A percentile compares a stretch with the other conserved stretches of the same genome.
Conservation (phyloP, 2,329 filamentous ascomycete species). For the Exserohilum rostratum region DNA sequence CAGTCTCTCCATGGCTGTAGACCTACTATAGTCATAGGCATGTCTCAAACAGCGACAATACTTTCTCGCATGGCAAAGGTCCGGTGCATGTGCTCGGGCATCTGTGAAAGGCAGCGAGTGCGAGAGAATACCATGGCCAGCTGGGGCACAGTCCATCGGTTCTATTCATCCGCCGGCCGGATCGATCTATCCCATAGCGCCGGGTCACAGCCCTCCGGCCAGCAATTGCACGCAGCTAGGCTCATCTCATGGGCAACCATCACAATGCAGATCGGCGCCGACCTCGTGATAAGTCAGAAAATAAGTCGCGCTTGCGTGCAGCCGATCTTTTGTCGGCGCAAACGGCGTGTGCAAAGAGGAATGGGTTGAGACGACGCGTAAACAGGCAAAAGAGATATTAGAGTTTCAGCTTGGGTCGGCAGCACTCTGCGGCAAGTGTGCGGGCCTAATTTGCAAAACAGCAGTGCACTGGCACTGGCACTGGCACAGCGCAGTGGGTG, state of each 20-base stretch:
- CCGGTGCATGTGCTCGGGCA: neutral
- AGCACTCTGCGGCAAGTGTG: neutral
- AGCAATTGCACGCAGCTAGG: neutral
- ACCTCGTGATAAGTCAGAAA: neutral
- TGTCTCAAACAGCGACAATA: no score
- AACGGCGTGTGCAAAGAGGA: neutral
- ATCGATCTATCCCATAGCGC: slow-evolving; percentile 11
- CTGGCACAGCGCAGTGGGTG: neutral
- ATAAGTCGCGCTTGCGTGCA: neutral
- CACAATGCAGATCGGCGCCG: neutral
- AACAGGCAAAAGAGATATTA: neutral
- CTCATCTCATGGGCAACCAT: neutral
- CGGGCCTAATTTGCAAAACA: neutral
- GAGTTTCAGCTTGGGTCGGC: neutral
- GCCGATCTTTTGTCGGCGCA: neutral
- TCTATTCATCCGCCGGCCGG: slow-evolving; percentile 4
- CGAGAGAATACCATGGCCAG: no score
- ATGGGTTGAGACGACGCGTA: neutral
- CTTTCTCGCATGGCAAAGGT: neutral
- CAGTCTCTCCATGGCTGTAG: no score
- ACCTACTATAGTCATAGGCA: no score
- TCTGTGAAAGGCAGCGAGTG: neutral
- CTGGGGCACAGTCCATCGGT: slow-evolving; percentile 6
- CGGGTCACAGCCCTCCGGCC: slow-evolving; percentile 3
- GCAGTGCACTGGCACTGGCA: no score